These are phyloP conservation scores for Brassica incana DNA, from an alignment of 345 rosid species.

Conservation along the genomic window DNA sequence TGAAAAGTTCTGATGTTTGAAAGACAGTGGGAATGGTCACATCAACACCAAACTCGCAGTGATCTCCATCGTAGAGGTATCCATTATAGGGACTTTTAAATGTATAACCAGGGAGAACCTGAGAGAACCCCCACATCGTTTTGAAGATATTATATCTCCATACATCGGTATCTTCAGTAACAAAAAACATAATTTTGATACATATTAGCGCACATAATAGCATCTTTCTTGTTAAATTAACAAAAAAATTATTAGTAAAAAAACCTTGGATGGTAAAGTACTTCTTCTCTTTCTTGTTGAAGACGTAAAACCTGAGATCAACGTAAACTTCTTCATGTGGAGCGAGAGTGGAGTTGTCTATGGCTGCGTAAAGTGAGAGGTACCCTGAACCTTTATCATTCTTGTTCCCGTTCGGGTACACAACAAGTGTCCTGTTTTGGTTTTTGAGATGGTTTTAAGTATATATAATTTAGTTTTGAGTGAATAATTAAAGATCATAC, in stretches of 20 bases:
- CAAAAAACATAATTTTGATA: neutral
- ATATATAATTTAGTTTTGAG: neutral
- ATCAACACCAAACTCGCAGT: constrained; percentile 32
- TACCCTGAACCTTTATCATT: constrained; percentile 12
- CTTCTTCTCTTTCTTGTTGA: constrained; percentile 22
- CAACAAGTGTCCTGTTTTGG: constrained; percentile 16
- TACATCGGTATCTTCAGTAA: neutral
- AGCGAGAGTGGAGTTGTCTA: constrained; percentile 4
- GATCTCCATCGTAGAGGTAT: constrained; percentile 21
- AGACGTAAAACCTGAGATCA: constrained; percentile 34
- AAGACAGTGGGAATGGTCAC: neutral
- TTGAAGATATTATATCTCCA: constrained; percentile 11
- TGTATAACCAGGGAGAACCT: constrained; percentile 7
- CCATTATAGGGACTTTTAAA: constrained; percentile 3
- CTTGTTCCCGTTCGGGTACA: constrained; percentile 30
- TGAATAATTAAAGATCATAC: neutral
- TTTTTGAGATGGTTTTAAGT: neutral
- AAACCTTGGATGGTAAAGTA: constrained; percentile 33
- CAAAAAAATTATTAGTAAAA: neutral
- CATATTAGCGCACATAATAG: too few species aligned
- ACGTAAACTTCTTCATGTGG: constrained; percentile 11
- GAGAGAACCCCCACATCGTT: constrained; percentile 27
- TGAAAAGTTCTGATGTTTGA: constrained; percentile 15
- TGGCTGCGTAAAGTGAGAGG: constrained; percentile 32
- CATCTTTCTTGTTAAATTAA: neutral